Evolutionary conservation across 1,139 yeast genomes (phyloP).

Genomic region (Eremothecium cymbalariae): DNA sequence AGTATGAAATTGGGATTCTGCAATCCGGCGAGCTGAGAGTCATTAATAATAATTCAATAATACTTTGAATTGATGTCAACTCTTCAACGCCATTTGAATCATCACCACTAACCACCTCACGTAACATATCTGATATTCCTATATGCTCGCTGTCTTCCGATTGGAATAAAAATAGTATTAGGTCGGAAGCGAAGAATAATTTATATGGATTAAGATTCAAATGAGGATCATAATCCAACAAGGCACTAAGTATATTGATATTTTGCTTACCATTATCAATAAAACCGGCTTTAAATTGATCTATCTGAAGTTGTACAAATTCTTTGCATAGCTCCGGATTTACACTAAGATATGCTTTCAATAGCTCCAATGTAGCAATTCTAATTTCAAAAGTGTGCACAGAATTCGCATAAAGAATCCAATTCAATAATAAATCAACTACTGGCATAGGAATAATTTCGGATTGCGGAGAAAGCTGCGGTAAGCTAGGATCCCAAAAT

Average conservation of each 20-base stretch:
- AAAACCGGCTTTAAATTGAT: constrained; percentile 8
- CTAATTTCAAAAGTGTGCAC: constrained; percentile 79
- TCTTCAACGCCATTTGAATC: constrained; percentile 65
- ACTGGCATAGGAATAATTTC: constrained; percentile 45
- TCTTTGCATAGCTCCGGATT: constrained; percentile 54
- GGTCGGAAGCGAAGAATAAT: constrained; percentile 73
- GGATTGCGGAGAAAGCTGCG: constrained; percentile 19
- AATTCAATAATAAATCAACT: constrained; percentile 63
- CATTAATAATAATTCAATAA: constrained; percentile 66
- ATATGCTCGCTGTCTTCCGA: constrained; percentile 33
- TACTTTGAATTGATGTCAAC: constrained; percentile 67
- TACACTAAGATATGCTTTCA: constrained; percentile 60
- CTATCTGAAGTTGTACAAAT: constrained; percentile 59
- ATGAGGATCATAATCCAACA: constrained; percentile 75
- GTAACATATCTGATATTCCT: constrained; percentile 37
- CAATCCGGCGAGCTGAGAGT: constrained; percentile 60
- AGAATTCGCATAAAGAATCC: constrained; percentile 74
- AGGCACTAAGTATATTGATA: constrained; percentile 52
- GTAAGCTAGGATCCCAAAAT: constrained; percentile 69
- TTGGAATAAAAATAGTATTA: constrained; percentile 56
- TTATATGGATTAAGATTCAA: constrained; percentile 75
- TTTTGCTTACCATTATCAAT: constrained; percentile 1
- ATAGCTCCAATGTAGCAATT: constrained; percentile 56
- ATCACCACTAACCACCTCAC: constrained; percentile 53
- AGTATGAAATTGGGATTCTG: constrained; percentile 69